phyloP scores from a whole-genome alignment of 331 rosid genomes.

The Acacia concinna region DNA sequence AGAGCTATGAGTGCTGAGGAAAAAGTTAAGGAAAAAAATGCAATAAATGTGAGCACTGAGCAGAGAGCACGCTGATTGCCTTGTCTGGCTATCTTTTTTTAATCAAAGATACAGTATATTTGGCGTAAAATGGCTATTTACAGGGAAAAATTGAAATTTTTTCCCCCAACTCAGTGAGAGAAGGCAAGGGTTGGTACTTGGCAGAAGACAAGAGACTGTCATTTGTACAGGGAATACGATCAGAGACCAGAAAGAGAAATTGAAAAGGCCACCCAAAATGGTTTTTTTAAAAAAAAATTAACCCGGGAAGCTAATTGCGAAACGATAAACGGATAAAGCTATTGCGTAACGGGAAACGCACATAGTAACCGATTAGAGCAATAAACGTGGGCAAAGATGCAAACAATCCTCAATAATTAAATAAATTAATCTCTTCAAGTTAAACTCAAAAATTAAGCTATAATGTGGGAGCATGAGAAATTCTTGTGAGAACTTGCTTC shows the following conservation, averaged over 20 bases:
- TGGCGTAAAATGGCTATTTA: background rate
- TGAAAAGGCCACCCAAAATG: slow-evolving; percentile 35
- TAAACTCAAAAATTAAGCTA: background rate
- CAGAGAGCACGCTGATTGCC: slow-evolving; percentile 5
- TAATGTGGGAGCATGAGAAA: no score
- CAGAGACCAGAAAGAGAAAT: background rate
- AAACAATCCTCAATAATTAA: background rate
- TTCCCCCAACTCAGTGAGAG: background rate
- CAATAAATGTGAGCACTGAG: slow-evolving; percentile 24
- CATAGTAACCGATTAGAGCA: background rate
- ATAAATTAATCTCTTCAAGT: background rate
- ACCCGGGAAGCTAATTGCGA: background rate
- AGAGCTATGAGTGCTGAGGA: background rate
- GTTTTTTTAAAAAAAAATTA: background rate
- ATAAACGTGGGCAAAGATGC: background rate
- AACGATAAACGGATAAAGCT: background rate
- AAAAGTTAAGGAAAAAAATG: slow-evolving; percentile 20
- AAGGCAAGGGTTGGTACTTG: background rate
- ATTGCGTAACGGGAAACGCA: background rate
- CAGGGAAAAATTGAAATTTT: background rate
- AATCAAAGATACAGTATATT: background rate
- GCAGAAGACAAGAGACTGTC: slow-evolving; percentile 20
- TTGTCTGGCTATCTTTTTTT: background rate
- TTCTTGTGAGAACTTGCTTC: no score
- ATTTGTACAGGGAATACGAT: slow-evolving; percentile 48